Evolutionary conservation across 2,329 filamentous ascomycete genomes (phyloP), one percentile per base, ranked within the genome.

Genomic region (Aureobasidium mangrovei): DNA sequence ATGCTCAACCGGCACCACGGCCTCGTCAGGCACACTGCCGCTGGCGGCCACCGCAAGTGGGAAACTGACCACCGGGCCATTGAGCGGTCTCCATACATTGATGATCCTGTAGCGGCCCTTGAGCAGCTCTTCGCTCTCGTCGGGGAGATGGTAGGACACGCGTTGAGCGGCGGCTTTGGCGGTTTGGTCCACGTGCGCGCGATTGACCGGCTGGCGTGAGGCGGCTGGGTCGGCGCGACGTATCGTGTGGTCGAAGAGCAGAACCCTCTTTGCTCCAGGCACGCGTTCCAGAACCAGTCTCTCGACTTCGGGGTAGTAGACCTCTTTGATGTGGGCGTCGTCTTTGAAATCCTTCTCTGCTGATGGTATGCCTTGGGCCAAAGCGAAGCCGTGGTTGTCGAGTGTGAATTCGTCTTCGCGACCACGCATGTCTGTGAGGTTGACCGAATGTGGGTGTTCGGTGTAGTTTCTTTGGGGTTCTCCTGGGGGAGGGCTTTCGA

Each of bases 191-290:
- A 95, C 86, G 69, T 95, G 90, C 0, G 86, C 86, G 39, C 79
- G 70, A 9, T 75, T 80, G 0, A 94, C 88, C 2, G 90, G 88
- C 1, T 72, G 74, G 45, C 89, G 80, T n/a, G 69, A 68, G 0
- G 85, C 79, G 52, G 73, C 69, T 0, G 82, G 77, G 2, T 70
- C 66, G 8, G 80, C 74, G 40, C 86, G 80, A n/a, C 90, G 85
- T 67, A 95, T 81, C 6, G 89, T 95, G 73, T 95, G 87, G 74
- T 95, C 89, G 71, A 95, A 95, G 65, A 95, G 73, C 61, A 88
- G 74, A 31, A 95, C 74, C 4, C 77, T 76, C 55, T 79, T 76
- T 28, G 80, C 77, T 52, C 85, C 86, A 0, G 84, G 82, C 12
- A 94, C 75, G 55, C 81, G 69, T 10, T 80, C 72, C 2, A 90